Conservation (phyloP, 1,284 basidiomycete species). For the Melampsora larici-populina region DNA sequence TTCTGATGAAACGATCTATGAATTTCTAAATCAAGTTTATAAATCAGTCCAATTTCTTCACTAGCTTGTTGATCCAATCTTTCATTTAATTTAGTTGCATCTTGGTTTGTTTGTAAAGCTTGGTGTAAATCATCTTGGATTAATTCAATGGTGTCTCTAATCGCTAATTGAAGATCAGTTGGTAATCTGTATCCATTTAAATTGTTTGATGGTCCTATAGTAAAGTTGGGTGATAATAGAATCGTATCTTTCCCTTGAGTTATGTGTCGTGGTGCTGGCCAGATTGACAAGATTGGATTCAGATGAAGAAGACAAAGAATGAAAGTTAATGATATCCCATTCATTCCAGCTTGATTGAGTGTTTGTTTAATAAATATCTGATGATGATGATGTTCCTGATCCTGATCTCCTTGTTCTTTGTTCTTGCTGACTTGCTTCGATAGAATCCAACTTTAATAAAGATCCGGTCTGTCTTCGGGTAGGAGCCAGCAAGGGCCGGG, state of each 20-base stretch:
- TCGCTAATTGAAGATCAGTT: conserved; percentile 59
- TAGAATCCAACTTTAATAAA: no score
- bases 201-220: conserved; percentile 54
- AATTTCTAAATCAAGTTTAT: no score
- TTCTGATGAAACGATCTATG: not conserved
- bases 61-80: no score
- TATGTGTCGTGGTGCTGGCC: conserved; percentile 13
- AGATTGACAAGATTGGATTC: not conserved
- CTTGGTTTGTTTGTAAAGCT: conserved; percentile 60
- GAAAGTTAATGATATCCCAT: no score
- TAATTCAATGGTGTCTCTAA: conserved; percentile 55
- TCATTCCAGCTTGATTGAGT: no score
- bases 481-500: no score
- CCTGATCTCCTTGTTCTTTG: no score
- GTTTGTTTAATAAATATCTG: no score
- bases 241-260: conserved; percentile 49
- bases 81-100: conserved; percentile 53
- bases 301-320: not conserved
- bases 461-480: no score
- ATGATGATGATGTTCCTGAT: no score
- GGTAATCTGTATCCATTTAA: conserved; percentile 53
- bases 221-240: conserved; percentile 59
- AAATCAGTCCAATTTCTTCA: not conserved
- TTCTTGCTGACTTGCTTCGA: no score
- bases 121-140: conserved; percentile 59